These are phyloP conservation scores for Kentomonas sorsogonicus DNA, from an alignment of 208 protist species.

Conservation along the genomic window DNA sequence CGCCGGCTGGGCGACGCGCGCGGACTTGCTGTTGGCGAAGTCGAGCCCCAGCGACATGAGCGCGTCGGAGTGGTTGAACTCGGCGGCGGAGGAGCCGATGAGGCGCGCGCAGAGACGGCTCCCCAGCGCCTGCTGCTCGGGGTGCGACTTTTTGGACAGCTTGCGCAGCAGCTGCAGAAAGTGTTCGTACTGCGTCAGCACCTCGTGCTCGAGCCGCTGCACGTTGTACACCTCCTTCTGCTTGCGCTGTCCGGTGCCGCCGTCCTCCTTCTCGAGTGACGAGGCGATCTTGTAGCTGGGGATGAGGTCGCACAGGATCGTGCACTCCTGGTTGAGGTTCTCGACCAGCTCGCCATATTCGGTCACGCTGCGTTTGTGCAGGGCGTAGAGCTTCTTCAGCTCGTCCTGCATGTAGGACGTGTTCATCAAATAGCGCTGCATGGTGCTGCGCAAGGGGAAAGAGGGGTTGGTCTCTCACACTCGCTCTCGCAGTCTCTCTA, in stretches of 20 bases:
- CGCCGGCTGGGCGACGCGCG: constrained; percentile 79
- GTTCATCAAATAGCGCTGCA: constrained; percentile 92
- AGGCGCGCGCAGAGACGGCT: constrained; percentile 82
- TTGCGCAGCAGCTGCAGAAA: constrained; percentile 89
- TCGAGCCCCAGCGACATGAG: constrained; percentile 73
- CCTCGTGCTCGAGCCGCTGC: constrained; percentile 86
- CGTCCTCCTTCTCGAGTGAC: constrained; percentile 77
- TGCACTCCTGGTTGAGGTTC: constrained; percentile 84
- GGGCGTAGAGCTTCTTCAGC: constrained; percentile 65
- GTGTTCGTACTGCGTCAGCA: constrained; percentile 88
- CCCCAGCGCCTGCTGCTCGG: constrained; percentile 90
- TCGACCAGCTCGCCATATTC: constrained; percentile 85
- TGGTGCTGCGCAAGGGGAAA: no score
- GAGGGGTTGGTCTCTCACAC: no score
- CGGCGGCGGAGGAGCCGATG: constrained; percentile 55
- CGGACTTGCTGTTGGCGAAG: constrained; percentile 86
- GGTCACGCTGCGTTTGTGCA: constrained; percentile 73
- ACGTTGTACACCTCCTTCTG: constrained; percentile 90
- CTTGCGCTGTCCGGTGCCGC: constrained; percentile 62
- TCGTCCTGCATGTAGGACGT: constrained; percentile 86
- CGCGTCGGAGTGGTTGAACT: constrained; percentile 87
- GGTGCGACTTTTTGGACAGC: constrained; percentile 79
- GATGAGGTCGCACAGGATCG: constrained; percentile 81
- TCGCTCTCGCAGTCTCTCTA: no score
- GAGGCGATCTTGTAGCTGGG: constrained; percentile 85